These are phyloP conservation scores for Penicillium pancosmium DNA, from an alignment of 495 filamentous ascomycete species.

Conservation along the genomic window DNA sequence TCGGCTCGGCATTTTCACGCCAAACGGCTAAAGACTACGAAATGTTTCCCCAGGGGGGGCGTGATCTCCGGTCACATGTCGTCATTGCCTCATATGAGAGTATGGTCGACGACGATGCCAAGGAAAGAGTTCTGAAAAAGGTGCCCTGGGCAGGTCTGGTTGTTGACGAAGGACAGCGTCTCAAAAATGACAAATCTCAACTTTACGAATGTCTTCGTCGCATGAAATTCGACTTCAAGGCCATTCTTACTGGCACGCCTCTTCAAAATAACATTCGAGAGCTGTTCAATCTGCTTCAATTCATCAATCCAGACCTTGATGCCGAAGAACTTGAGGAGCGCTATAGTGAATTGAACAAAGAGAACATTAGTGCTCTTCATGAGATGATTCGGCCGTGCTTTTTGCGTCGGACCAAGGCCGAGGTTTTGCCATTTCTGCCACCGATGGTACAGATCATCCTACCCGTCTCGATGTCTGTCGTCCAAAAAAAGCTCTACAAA, in stretches of 20 bases:
- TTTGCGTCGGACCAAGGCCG: constrained; percentile 80
- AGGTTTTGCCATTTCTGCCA: constrained; percentile 87
- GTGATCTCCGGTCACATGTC: constrained; percentile 77
- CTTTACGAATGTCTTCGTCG: constrained; percentile 74
- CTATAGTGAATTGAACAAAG: constrained; percentile 72
- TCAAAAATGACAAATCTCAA: constrained; percentile 88
- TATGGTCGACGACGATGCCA: constrained; percentile 67
- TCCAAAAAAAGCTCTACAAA: constrained; percentile 94
- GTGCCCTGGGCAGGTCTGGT: constrained; percentile 87
- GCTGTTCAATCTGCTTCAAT: constrained; percentile 93
- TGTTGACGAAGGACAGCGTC: constrained; percentile 93
- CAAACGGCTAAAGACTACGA: constrained; percentile 75
- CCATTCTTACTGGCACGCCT: constrained; percentile 87
- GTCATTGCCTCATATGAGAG: constrained; percentile 95
- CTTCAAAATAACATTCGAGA: constrained; percentile 95
- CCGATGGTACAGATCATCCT: constrained; percentile 94
- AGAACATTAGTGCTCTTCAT: constrained; percentile 80
- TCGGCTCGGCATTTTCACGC: constrained; percentile 71
- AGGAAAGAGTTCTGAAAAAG: constrained; percentile 57
- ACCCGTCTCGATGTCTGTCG: constrained; percentile 85
- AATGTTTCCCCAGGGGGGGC: constrained; percentile 69
- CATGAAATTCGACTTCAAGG: constrained; percentile 75
- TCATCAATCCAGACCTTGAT: constrained; percentile 71
- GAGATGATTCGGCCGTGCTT: constrained; percentile 84
- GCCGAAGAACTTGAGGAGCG: constrained; percentile 73